Evolutionary conservation across 169 alveolate species (phyloP).

Genomic region (Cryptosporidium felis): DNA sequence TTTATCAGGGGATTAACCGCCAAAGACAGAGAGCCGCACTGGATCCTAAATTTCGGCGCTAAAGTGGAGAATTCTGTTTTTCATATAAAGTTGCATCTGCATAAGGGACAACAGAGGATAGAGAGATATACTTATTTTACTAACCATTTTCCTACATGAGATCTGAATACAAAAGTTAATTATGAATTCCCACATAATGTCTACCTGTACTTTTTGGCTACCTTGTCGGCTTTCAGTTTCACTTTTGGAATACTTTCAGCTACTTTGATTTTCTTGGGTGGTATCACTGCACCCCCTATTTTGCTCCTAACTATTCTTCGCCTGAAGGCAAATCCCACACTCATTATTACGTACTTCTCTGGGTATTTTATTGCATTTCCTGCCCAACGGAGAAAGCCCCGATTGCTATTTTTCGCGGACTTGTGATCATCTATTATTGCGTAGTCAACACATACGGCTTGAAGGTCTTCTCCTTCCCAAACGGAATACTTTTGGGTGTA

Average conservation of each 20-base stretch:
- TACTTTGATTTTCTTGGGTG: no score
- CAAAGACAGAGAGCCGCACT: no score
- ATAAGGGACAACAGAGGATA: no score
- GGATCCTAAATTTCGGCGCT: no score
- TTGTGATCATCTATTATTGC: constrained; percentile 1
- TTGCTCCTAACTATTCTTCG: not conserved
- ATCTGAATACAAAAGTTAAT: no score
- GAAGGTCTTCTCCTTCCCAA: constrained; percentile 52
- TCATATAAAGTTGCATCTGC: no score
- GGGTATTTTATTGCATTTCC: constrained; percentile 1
- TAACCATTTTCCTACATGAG: no score
- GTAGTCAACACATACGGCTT: constrained; percentile 49
- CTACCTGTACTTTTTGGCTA: not conserved
- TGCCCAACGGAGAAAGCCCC: constrained; percentile 25
- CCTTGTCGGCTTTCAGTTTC: not conserved
- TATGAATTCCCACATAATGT: no score
- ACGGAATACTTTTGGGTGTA: not conserved
- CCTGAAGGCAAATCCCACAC: constrained; percentile 52
- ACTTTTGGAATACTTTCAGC: constrained; percentile 14
- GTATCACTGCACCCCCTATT: no score
- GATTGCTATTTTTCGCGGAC: not conserved
- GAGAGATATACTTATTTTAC: no score
- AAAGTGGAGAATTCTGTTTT: no score
- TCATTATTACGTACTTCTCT: constrained; percentile 37
- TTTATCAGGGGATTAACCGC: no score